Conservation (phyloP, 1,284 basidiomycete species). For the Ganoderma sinense region DNA sequence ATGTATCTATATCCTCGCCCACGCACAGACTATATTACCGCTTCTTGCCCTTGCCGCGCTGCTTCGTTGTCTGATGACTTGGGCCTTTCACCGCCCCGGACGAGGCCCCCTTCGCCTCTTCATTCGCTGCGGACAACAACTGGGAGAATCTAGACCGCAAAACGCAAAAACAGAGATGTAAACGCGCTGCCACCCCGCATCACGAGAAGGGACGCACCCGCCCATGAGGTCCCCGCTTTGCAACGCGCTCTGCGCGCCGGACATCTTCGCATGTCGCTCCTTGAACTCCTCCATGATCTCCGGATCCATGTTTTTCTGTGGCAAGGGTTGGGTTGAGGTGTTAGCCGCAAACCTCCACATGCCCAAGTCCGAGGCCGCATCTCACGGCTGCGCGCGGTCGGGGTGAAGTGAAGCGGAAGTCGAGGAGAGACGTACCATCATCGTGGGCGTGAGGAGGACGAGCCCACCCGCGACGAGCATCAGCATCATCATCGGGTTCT, state of each 20-base stretch:
- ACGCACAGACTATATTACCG: constrained; percentile 23
- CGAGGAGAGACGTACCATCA: constrained; percentile 63
- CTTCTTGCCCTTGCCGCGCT: constrained; percentile 38
- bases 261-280: constrained; percentile 69
- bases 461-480: constrained; percentile 76
- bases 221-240: constrained; percentile 62
- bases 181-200: background rate
- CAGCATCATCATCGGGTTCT: constrained; percentile 89
- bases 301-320: constrained; percentile 82
- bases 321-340: no score
- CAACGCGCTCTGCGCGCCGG: constrained; percentile 63
- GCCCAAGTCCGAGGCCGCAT: background rate
- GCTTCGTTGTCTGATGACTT: constrained; percentile 30
- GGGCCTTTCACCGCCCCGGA: constrained; percentile 28
- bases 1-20: constrained; percentile 17
- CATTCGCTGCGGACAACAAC: constrained; percentile 32
- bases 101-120: constrained; percentile 32
- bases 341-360: background rate
- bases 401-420: background rate
- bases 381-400: background rate
- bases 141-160: constrained; percentile 34
- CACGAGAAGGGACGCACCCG: constrained; percentile 30
- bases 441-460: constrained; percentile 82
- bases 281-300: constrained; percentile 77
- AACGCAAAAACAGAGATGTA: background rate